Evolutionary conservation across 148 eudicot genomes (phyloP), one percentile per base, ranked within the genome.

Genomic region (Polygonum maritimum): DNA sequence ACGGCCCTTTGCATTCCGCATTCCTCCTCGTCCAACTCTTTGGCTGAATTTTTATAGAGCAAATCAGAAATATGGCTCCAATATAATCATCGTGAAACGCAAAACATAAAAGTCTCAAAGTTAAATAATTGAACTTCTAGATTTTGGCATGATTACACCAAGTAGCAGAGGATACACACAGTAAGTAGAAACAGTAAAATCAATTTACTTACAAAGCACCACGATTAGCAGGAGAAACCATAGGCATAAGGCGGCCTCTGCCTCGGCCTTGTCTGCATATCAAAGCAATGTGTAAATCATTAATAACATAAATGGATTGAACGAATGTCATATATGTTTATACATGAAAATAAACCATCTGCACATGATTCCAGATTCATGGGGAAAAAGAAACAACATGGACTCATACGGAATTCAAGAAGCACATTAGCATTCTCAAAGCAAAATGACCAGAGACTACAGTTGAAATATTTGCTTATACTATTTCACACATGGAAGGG

Each of bases 1-100:
- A 21, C 85, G 82, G 12, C 88, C 88, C 77, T 83, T 80, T 9
- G 19, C 22, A 76, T 70, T 85, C 49, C 79, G 83, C 39, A 79
- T 11, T n/a, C 91, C 90, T 4, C 98, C 97, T 78, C 92, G 87
- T 47, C 62, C 47, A 1, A 8, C 54, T 51, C 86, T 80, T 74
- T 82, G 88, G 41, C 92, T 86, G 79, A 31, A 65, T 35, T 67
- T 67, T 67, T 3, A 1, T 36, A 38, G 5, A 36, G n/a, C 9
- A 63, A 63, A 15, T 57, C 8, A 57, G 69, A 26, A 26, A 33
- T 33, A 63, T 63, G 0, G 31, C 14, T 11, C 11, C 5, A 26
- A 14, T 5, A 5, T 33, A 62, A 62, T 12, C 39, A 10, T 26
- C 39, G 31, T 21, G 38, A 62, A 7, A 31, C 19, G 5, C 62